Conservation (phyloP, 306 rosid species). For the Trifolium subterraneum region DNA sequence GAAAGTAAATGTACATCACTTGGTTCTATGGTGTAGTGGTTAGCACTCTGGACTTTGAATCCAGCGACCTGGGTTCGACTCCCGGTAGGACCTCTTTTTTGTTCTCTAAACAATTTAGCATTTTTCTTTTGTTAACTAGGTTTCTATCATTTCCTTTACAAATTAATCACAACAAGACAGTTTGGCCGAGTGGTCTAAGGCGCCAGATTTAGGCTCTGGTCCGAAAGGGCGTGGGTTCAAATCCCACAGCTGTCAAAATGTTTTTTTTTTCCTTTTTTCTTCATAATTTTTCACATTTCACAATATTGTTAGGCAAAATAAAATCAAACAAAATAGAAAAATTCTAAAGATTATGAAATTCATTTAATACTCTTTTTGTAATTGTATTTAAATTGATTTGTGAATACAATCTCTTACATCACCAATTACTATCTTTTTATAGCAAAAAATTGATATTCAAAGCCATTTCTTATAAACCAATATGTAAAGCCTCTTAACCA, state of each 20-base stretch:
- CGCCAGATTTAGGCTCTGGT: neutral
- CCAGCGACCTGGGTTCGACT: conserved; percentile 68
- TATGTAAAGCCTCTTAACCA: conserved; percentile 68
- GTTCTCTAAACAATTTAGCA: too few species aligned
- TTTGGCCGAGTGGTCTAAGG: conserved; percentile 19
- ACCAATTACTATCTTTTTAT: too few species aligned
- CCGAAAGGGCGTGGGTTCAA: conserved; percentile 14
- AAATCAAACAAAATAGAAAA: too few species aligned
- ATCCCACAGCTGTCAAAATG: conserved; percentile 1
- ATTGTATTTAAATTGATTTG: too few species aligned
- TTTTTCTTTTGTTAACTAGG: too few species aligned
- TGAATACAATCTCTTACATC: too few species aligned
- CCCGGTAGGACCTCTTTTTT: conserved; percentile 56
- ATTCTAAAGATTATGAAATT: too few species aligned
- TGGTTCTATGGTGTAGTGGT: conserved; percentile 67
- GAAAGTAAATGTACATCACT: rapidly evolving
- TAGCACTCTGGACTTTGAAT: conserved; percentile 68
- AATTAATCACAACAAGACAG: neutral
- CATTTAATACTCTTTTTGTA: too few species aligned
- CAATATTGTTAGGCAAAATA: neutral
- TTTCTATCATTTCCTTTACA: rapidly evolving
- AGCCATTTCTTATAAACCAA: conserved; percentile 71
- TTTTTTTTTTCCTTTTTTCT: neutral
- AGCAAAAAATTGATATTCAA: conserved; percentile 38
- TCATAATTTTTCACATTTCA: neutral